Evolutionary conservation across 352 stramenopile genomes (phyloP).

Genomic region (Globisporangium polare): DNA sequence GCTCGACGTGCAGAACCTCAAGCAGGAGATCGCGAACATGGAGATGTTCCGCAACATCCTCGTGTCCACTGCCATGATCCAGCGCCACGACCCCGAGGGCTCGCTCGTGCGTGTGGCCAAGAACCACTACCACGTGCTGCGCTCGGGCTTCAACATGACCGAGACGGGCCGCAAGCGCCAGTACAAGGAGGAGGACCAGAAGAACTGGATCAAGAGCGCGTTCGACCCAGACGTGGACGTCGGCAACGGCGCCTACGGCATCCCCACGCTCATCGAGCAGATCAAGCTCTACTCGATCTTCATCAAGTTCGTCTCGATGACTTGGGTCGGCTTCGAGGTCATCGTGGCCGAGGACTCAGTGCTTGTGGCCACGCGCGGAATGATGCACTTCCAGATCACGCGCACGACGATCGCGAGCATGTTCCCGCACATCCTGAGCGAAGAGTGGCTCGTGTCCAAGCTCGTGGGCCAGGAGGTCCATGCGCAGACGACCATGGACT

Average conservation of each 20-base stretch:
- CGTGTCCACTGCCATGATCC: constrained; percentile 9
- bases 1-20: constrained; percentile 28
- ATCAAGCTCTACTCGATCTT: constrained; percentile 25
- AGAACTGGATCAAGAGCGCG: constrained; percentile 19
- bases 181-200: constrained; percentile 12
- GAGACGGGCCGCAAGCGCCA: constrained; percentile 8
- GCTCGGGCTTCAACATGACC: constrained; percentile 10
- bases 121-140: constrained; percentile 23
- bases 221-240: constrained; percentile 22
- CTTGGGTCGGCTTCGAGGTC: constrained; percentile 22
- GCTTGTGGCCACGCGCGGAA: constrained; percentile 18
- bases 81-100: constrained; percentile 18
- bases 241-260: constrained; percentile 15
- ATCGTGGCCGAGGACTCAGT: constrained; percentile 15
- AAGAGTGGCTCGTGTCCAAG: constrained; percentile 20
- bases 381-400: constrained; percentile 27
- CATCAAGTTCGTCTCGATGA: constrained; percentile 21
- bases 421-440: constrained; percentile 24
- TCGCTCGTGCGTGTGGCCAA: constrained; percentile 22
- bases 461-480: constrained; percentile 25
- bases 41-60: constrained; percentile 23
- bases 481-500: constrained; percentile 11
- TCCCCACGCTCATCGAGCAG: constrained; percentile 27
- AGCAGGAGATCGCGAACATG: constrained; percentile 29
- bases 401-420: constrained; percentile 23